Base-by-base conservation (phyloP, 1,139 yeast genomes). In the Torulaspora globosa region DNA sequence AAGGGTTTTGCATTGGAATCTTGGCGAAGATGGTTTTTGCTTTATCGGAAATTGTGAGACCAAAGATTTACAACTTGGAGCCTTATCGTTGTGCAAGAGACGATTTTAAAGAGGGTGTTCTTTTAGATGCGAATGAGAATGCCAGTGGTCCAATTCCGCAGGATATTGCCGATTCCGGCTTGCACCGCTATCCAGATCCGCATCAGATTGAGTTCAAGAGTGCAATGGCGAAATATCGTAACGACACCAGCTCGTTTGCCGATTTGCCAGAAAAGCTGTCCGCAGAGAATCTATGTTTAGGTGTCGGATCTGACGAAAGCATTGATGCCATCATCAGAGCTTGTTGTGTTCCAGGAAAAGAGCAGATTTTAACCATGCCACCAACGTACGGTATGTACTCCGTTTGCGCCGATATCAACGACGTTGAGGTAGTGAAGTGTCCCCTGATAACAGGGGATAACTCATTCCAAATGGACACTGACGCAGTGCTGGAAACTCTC, bases 301-400 rank as follows among this genome's bases (percentile, higher is more conserved):
- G 98, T 28, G 98, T 92, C 12, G 99, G 99, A 1, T 88, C 97
- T 1, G 99, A 92, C 63, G 99, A 92, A 67, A 82, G 95, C 59
- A 89, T 94, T 46, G 99, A 92, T 65, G 76, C 94, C 46, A 69
- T 92, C 46, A 82, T 92, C 52, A 74, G 99, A 57, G 87, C 95
- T 47, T 78, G 85, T 44, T 88, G 97, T 63, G 71, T 69, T 11
- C 98, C 99, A 3, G 86, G 84, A 0, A 74, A 72, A 53, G 96
- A 89, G 51, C 90, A 88, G 65, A 69, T 94, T 59, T 69, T 92
- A 56, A 78, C 81, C 2, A 84, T 96, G 65, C 97, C 98, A 4
- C 98, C 98, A 29, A 92, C 98, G 0, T 92, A 92, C 62, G 97
- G 98, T 9, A 92, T 92, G 99, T 92, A 92, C 71, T 70, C 84